Evolutionary conservation across 2,329 filamentous ascomycete genomes (phyloP).

Genomic region (Pseudogymnoascus sp.): DNA sequence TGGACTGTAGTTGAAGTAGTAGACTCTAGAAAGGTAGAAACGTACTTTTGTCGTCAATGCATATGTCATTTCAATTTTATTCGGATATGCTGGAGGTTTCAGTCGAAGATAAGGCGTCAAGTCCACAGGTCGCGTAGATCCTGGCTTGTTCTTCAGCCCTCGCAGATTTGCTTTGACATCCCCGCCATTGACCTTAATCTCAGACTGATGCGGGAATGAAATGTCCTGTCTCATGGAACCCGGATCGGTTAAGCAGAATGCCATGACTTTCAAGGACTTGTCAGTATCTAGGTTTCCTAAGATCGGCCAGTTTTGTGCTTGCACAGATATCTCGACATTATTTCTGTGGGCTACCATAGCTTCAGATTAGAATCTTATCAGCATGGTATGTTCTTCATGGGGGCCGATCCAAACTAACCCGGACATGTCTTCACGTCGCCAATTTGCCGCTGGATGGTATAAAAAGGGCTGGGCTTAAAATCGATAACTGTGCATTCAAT

Average conservation of each 20-base stretch:
- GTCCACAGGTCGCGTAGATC: slow-evolving; percentile 87
- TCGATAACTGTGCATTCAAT: slow-evolving; percentile 27
- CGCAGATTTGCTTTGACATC: slow-evolving; percentile 90
- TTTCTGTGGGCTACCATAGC: slow-evolving; percentile 30
- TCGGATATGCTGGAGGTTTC: slow-evolving; percentile 59
- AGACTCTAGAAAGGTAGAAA: slow-evolving; percentile 17
- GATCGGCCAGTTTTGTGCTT: slow-evolving; percentile 41
- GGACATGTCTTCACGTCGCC: slow-evolving; percentile 62
- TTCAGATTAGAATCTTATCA: slow-evolving; percentile 16
- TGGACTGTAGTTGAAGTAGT: slow-evolving; percentile 16
- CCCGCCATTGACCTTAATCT: slow-evolving; percentile 80
- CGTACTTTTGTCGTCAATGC: slow-evolving; percentile 80
- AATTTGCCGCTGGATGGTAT: slow-evolving; percentile 58
- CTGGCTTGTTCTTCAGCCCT: slow-evolving; percentile 91
- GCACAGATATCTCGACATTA: slow-evolving; percentile 50
- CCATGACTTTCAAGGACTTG: slow-evolving; percentile 56
- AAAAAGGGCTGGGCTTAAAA: slow-evolving; percentile 82
- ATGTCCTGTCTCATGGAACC: slow-evolving; percentile 63
- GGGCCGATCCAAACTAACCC: slow-evolving; percentile 43
- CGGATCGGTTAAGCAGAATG: slow-evolving; percentile 69
- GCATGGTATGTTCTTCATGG: not conserved
- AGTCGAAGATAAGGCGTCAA: slow-evolving; percentile 71
- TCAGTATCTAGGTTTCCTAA: slow-evolving; percentile 22
- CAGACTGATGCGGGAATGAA: slow-evolving; percentile 83
- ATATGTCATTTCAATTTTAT: slow-evolving; percentile 80